These are phyloP conservation scores for Croton setiger DNA, from an alignment of 441 rosid genomes.

Conservation along the genomic window DNA sequence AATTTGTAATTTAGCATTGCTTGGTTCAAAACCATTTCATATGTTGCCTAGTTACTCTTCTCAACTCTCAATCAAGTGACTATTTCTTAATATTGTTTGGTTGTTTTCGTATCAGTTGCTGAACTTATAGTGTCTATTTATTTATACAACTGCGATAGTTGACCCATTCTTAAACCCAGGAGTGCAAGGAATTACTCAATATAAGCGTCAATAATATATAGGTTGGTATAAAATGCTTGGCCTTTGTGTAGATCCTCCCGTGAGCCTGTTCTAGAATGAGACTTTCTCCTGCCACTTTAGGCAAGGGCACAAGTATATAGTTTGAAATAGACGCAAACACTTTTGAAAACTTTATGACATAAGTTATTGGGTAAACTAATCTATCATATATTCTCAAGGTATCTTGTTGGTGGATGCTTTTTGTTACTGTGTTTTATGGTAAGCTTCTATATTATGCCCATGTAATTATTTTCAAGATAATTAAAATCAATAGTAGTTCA, in stretches of 20 bases:
- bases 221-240: not conserved
- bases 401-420: not conserved
- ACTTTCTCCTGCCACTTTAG: not conserved
- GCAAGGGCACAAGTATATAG: too few relatives aligned
- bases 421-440: not conserved
- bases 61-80: too few relatives aligned
- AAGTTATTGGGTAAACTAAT: too few relatives aligned
- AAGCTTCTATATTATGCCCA: not conserved
- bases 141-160: too few relatives aligned
- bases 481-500: not conserved
- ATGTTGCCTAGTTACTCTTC: too few relatives aligned
- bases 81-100: not conserved
- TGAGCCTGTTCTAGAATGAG: not conserved
- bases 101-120: not conserved
- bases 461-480: not conserved
- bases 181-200: not conserved
- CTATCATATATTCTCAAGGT: not conserved
- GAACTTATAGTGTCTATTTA: not conserved
- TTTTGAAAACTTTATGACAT: too few relatives aligned
- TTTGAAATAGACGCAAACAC: too few relatives aligned
- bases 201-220: not conserved
- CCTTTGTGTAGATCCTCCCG: not conserved
- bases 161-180: too few relatives aligned
- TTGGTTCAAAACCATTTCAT: too few relatives aligned
- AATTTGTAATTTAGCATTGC: not conserved